Conservation (phyloP, 2,329 filamentous ascomycete species). For the Penicillium paneum region DNA sequence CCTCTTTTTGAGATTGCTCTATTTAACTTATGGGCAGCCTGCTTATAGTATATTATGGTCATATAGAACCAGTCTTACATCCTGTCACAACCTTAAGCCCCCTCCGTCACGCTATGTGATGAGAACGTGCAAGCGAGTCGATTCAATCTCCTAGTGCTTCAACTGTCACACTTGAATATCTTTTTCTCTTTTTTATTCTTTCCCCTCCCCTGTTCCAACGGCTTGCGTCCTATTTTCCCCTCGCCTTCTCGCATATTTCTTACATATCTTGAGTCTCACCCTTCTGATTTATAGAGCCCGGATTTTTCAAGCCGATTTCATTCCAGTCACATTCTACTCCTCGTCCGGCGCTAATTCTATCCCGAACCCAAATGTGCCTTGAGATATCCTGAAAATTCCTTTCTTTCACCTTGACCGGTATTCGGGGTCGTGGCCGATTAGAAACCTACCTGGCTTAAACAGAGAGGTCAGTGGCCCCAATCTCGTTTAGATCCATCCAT, state of each 20-base stretch:
- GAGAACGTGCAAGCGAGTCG: slow-evolving; percentile 17
- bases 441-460: slow-evolving; percentile 15
- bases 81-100: slow-evolving; percentile 23
- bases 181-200: slow-evolving; percentile 5
- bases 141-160: slow-evolving; percentile 1
- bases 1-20: slow-evolving; percentile 1
- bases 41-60: slow-evolving; percentile 11
- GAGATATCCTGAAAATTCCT: slow-evolving; percentile 11
- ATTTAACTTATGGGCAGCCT: slow-evolving; percentile 5
- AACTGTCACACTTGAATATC: slow-evolving; percentile 8
- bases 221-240: slow-evolving; percentile 7
- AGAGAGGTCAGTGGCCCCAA: slow-evolving; percentile 17
- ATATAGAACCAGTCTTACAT: slow-evolving; percentile 15
- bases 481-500: slow-evolving; percentile 7
- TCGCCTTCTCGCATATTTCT: slow-evolving; percentile 15
- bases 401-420: slow-evolving; percentile 17
- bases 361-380: slow-evolving; percentile 18
- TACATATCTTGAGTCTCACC: slow-evolving; percentile 5
- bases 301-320: slow-evolving; percentile 13
- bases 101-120: slow-evolving; percentile 26
- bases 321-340: slow-evolving; percentile 4
- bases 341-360: slow-evolving; percentile 14
- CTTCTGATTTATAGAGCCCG: slow-evolving; percentile 16
- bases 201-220: slow-evolving; percentile 7
- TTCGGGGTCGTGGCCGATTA: slow-evolving; percentile 19